phyloP scores from a whole-genome alignment of 2,329 filamentous ascomycete genomes.

The Lasiodiplodia citricola region DNA sequence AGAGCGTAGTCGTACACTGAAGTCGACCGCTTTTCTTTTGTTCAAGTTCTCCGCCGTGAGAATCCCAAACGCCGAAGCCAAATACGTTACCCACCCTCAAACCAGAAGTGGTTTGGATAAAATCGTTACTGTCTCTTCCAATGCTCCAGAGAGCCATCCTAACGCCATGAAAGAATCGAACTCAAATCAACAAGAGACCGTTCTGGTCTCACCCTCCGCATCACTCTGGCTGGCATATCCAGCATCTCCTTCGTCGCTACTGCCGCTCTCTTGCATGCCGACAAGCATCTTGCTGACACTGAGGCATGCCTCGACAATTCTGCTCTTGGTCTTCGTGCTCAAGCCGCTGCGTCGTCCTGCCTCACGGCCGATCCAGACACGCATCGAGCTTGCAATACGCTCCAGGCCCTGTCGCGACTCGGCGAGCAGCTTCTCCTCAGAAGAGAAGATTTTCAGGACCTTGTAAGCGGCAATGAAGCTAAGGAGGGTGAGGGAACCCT shows the following conservation, averaged over 20 bases:
- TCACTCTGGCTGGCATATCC: slow-evolving; percentile 37
- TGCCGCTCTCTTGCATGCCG: slow-evolving; percentile 37
- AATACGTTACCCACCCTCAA: background rate
- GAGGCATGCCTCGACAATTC: slow-evolving; percentile 49
- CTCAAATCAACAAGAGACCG: slow-evolving; percentile 17
- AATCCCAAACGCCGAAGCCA: slow-evolving; percentile 8
- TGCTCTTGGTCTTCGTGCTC: slow-evolving; percentile 42
- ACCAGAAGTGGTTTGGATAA: background rate
- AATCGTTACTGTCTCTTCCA: slow-evolving; percentile 15
- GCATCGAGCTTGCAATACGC: slow-evolving; percentile 49
- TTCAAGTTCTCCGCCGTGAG: slow-evolving; percentile 7
- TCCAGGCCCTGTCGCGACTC: slow-evolving; percentile 49
- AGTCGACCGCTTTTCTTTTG: slow-evolving; percentile 17
- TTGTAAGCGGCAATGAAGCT: slow-evolving; percentile 53
- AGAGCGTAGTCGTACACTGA: slow-evolving; percentile 7
- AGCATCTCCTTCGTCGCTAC: slow-evolving; percentile 35
- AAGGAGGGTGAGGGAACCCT: slow-evolving; percentile 49
- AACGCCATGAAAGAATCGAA: slow-evolving; percentile 7
- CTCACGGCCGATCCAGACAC: slow-evolving; percentile 54
- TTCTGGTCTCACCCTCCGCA: slow-evolving; percentile 2
- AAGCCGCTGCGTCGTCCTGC: slow-evolving; percentile 49
- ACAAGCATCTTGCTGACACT: slow-evolving; percentile 51
- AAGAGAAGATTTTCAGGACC: slow-evolving; percentile 46
- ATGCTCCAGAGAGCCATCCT: background rate
- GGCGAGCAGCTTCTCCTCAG: slow-evolving; percentile 38